Conservation (phyloP, 1,139 yeast genomes). For the Nakaseomyces bracarensis region DNA sequence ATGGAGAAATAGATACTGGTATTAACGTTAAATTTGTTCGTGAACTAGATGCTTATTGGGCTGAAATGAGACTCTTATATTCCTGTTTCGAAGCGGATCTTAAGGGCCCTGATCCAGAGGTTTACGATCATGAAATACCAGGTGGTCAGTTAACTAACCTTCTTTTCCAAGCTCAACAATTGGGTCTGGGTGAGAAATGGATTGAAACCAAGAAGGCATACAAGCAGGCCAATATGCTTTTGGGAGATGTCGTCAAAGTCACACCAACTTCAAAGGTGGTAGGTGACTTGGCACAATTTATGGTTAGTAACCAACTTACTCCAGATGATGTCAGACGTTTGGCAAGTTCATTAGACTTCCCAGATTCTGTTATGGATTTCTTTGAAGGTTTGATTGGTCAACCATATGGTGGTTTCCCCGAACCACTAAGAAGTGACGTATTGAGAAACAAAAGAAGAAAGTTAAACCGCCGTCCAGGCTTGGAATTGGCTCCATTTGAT, state of each 20-base stretch:
- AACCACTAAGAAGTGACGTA: conserved; percentile 87
- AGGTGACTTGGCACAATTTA: conserved; percentile 97
- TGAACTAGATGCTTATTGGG: conserved; percentile 92
- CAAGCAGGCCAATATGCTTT: conserved; percentile 75
- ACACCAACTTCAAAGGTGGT: conserved; percentile 99
- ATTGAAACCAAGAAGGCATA: conserved; percentile 89
- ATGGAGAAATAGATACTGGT: conserved; percentile 76
- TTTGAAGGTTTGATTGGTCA: conserved; percentile 99
- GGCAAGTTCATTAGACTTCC: conserved; percentile 92
- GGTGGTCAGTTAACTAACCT: conserved; percentile 98
- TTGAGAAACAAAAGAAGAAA: conserved; percentile 86
- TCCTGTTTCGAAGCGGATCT: conserved; percentile 97
- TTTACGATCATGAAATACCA: conserved; percentile 95
- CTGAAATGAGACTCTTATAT: conserved; percentile 93
- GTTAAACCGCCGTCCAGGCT: conserved; percentile 84
- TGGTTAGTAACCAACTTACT: conserved; percentile 89
- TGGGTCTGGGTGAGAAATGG: conserved; percentile 96
- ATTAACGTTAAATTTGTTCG: conserved; percentile 60
- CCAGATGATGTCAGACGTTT: conserved; percentile 79
- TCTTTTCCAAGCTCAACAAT: conserved; percentile 97
- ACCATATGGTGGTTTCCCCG: conserved; percentile 99
- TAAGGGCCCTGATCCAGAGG: conserved; percentile 99
- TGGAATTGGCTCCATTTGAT: conserved; percentile 76
- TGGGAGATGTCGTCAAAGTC: conserved; percentile 96
- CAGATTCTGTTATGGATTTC: conserved; percentile 94